Evolutionary conservation across 352 stramenopile genomes (phyloP).

Genomic region (Pythium pyrilobum): DNA sequence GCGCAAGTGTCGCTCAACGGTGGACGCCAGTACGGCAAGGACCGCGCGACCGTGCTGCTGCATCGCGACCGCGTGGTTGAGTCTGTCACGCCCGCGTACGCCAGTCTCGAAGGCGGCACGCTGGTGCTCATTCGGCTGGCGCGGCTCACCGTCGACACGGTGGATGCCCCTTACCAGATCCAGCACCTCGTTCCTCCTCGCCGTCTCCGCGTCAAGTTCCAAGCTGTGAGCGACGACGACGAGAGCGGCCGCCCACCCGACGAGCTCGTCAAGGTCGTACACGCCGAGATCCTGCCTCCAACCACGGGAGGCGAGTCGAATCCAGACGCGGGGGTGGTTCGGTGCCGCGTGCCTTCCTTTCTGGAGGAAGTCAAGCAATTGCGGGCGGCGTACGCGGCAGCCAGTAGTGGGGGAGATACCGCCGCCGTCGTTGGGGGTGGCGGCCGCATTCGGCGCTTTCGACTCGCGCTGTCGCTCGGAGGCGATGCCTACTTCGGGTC

Average conservation of each 20-base stretch:
- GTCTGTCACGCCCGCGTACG: constrained; percentile 28
- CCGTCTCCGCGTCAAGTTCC: constrained; percentile 44
- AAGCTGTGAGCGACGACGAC: constrained; percentile 28
- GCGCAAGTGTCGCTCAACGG: constrained; percentile 61
- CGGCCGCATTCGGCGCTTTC: constrained; percentile 26
- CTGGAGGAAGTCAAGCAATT: constrained; percentile 44
- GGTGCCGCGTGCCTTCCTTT: constrained; percentile 47
- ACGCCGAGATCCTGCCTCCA: constrained; percentile 20
- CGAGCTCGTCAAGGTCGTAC: constrained; percentile 32
- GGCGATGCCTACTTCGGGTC: constrained; percentile 40
- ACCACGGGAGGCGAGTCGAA: not conserved
- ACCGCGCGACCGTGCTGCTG: constrained; percentile 34
- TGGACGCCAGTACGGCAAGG: constrained; percentile 45
- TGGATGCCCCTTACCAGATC: constrained; percentile 39
- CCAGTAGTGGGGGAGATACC: not conserved
- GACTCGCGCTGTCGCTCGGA: constrained; percentile 34
- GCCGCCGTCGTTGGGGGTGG: not conserved
- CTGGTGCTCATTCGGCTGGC: constrained; percentile 25
- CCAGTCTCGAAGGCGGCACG: constrained; percentile 35
- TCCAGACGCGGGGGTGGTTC: constrained; percentile 19
- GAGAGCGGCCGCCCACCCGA: not conserved
- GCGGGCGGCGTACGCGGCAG: not conserved
- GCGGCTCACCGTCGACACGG: constrained; percentile 31
- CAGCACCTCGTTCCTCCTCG: constrained; percentile 41
- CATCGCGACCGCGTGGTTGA: constrained; percentile 42